A percentile compares a stretch with the other conserved stretches of the same genome.
phyloP scores from a whole-genome alignment of 768 basidiomycete species.

The Calocybe indica region DNA sequence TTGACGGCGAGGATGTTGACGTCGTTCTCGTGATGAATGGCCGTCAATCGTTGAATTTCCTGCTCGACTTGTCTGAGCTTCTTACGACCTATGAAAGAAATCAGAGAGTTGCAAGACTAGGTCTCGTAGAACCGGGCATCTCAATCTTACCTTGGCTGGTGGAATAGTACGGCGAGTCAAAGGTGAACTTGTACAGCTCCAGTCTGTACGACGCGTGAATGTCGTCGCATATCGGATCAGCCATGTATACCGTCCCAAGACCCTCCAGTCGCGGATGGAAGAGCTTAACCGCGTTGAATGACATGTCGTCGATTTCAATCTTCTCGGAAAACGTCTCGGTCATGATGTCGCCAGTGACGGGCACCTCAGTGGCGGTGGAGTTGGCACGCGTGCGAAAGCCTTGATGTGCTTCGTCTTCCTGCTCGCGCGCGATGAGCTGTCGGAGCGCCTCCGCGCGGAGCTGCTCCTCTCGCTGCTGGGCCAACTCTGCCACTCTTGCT shows the following conservation, averaged over 20 bases:
- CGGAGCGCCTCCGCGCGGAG: conserved; percentile 61
- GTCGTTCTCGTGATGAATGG: conserved; percentile 62
- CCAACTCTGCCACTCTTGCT: conserved; percentile 45
- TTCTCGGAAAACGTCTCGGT: conserved; percentile 57
- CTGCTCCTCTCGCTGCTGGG: conserved; percentile 57
- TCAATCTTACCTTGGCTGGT: conserved; percentile 47
- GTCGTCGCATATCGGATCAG: conserved; percentile 72
- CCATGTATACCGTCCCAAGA: conserved; percentile 63
- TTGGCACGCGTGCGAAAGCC: conserved; percentile 48
- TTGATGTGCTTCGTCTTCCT: conserved; percentile 35
- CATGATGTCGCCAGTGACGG: conserved; percentile 40
- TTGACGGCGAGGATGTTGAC: conserved; percentile 64
- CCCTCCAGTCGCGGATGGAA: conserved; percentile 70
- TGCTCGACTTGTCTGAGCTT: conserved; percentile 63
- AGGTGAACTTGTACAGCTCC: conserved; percentile 62
- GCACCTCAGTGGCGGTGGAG: conserved; percentile 67
- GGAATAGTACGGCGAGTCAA: conserved; percentile 64
- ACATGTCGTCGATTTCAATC: conserved; percentile 51
- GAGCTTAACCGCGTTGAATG: conserved; percentile 60
- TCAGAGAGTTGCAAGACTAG: neutral
- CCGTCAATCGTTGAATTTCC: conserved; percentile 56
- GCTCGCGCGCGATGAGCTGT: conserved; percentile 49
- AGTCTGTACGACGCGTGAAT: conserved; percentile 49
- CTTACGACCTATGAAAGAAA: conserved; percentile 41
- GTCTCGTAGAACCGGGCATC: neutral